These are phyloP conservation scores for Rhizophlyctis rosea DNA, from an alignment of 192 early-diverging fungal genomes.

Conservation along the genomic window DNA sequence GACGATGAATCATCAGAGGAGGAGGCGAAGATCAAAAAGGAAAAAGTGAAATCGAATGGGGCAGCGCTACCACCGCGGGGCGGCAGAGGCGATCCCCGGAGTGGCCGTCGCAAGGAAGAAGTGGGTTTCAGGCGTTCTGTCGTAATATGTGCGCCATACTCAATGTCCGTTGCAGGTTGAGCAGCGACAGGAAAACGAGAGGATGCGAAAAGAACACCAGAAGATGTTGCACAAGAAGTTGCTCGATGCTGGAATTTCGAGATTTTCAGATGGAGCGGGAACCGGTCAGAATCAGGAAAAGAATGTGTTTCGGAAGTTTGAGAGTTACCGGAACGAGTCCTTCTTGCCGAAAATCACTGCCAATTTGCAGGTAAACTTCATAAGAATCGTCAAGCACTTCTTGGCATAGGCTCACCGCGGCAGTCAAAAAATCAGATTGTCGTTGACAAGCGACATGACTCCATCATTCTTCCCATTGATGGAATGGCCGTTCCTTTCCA, in stretches of 20 bases:
- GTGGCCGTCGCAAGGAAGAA: slow-evolving; percentile 9
- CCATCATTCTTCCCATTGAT: slow-evolving; percentile 92
- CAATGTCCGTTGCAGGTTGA: too few species aligned
- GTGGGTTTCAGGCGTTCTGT: too few species aligned
- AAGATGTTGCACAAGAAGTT: slow-evolving; percentile 75
- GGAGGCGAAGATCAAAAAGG: slow-evolving; percentile 27
- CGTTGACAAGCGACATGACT: slow-evolving; percentile 82
- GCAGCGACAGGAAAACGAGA: slow-evolving; percentile 69
- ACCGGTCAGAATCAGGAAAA: slow-evolving; percentile 64
- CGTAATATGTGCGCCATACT: too few species aligned
- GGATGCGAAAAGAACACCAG: slow-evolving; percentile 82
- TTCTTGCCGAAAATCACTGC: slow-evolving; percentile 77
- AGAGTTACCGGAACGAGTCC: slow-evolving; percentile 91
- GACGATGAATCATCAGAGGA: slow-evolving; percentile 36
- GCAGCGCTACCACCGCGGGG: neutral
- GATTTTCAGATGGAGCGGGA: slow-evolving; percentile 63
- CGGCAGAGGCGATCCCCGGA: too few species aligned
- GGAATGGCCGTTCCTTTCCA: slow-evolving; percentile 98
- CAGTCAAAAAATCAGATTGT: slow-evolving; percentile 82
- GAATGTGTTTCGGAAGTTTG: slow-evolving; percentile 81
- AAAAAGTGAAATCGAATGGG: neutral
- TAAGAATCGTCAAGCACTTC: too few species aligned
- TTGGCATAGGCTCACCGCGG: too few species aligned
- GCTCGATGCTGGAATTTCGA: slow-evolving; percentile 73
- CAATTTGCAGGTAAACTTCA: slow-evolving; percentile 55